phyloP scores from a whole-genome alignment of 208 protist genomes.

The Balamuthia mandrillaris region DNA sequence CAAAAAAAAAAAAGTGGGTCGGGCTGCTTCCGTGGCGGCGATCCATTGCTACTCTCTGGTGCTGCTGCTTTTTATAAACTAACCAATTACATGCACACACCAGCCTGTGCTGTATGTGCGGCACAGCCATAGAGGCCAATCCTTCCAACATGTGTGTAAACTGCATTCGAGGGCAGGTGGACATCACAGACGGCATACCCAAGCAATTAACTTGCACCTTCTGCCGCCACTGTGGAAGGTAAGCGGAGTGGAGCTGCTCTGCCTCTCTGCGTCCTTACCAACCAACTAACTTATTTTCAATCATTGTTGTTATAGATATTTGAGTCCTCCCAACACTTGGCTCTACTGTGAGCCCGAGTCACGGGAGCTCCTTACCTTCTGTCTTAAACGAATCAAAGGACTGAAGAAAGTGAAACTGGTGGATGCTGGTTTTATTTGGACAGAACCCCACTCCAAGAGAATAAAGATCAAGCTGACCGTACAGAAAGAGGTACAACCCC shows the following conservation, averaged over 20 bases:
- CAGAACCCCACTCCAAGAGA: slow-evolving; percentile 97
- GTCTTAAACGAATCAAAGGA: slow-evolving; percentile 93
- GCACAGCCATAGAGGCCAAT: slow-evolving; percentile 91
- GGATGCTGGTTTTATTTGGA: slow-evolving; percentile 98
- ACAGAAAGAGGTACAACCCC: slow-evolving; percentile 87
- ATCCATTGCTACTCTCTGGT: too few relatives aligned
- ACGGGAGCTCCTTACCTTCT: slow-evolving; percentile 94
- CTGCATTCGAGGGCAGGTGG: slow-evolving; percentile 91
- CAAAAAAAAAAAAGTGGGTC: too few relatives aligned
- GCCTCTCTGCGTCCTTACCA: neutral
- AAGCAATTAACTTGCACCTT: slow-evolving; percentile 91
- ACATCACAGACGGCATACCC: slow-evolving; percentile 97
- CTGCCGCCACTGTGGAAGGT: slow-evolving; percentile 71
- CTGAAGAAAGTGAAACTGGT: slow-evolving; percentile 92
- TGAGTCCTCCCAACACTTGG: slow-evolving; percentile 96
- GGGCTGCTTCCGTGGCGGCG: too few relatives aligned
- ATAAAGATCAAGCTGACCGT: slow-evolving; percentile 97
- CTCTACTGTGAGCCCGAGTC: slow-evolving; percentile 90
- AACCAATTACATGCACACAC: too few relatives aligned
- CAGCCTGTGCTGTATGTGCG: slow-evolving; percentile 92
- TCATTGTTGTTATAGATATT: too few relatives aligned
- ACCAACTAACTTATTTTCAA: too few relatives aligned
- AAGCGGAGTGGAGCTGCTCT: neutral
- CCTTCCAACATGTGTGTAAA: slow-evolving; percentile 97
- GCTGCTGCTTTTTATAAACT: too few relatives aligned